These are phyloP conservation scores for Saturnispora sekii DNA, from an alignment of 805 yeast genomes.

Conservation along the genomic window DNA sequence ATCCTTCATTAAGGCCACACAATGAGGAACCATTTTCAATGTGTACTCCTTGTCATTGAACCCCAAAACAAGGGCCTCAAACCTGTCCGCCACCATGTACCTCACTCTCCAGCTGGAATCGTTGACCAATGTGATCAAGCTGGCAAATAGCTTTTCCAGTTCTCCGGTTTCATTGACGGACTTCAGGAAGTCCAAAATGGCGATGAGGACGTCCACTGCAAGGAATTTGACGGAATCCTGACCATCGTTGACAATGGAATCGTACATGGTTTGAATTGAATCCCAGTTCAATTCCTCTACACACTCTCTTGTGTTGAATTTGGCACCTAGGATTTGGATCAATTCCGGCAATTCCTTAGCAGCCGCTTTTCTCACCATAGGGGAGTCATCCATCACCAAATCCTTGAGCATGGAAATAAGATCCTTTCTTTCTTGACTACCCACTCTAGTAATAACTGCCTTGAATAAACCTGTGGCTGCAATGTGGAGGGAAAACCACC, in stretches of 20 bases:
- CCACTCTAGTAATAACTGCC: conserved; percentile 52
- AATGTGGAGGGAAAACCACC: conserved; percentile 90
- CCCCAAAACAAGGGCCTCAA: conserved; percentile 59
- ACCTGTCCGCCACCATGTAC: conserved; percentile 95
- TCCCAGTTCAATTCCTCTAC: conserved; percentile 63
- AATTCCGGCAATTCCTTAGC: conserved; percentile 74
- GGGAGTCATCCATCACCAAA: conserved; percentile 82
- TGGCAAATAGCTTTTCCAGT: conserved; percentile 50
- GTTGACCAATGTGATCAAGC: conserved; percentile 60
- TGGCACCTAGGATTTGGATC: conserved; percentile 42
- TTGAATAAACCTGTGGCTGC: conserved; percentile 87
- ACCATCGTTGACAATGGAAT: conserved; percentile 64
- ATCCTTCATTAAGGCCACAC: conserved; percentile 74
- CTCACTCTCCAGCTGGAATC: conserved; percentile 98
- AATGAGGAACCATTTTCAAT: conserved; percentile 56
- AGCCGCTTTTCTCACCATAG: conserved; percentile 96
- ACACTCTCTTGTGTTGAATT: conserved; percentile 29
- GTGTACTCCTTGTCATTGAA: conserved; percentile 50
- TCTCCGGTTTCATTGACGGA: conserved; percentile 47
- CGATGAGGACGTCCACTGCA: conserved; percentile 77
- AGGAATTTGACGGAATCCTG: conserved; percentile 94
- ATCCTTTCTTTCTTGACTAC: conserved; percentile 44
- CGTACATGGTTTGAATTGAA: conserved; percentile 72
- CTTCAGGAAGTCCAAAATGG: conserved; percentile 65
- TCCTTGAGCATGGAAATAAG: conserved; percentile 59